Percentiles rank a stretch among this genome's conserved stretches.
phyloP scores from a whole-genome alignment of 2,329 filamentous ascomycete species.

The Botrytis aclada region DNA sequence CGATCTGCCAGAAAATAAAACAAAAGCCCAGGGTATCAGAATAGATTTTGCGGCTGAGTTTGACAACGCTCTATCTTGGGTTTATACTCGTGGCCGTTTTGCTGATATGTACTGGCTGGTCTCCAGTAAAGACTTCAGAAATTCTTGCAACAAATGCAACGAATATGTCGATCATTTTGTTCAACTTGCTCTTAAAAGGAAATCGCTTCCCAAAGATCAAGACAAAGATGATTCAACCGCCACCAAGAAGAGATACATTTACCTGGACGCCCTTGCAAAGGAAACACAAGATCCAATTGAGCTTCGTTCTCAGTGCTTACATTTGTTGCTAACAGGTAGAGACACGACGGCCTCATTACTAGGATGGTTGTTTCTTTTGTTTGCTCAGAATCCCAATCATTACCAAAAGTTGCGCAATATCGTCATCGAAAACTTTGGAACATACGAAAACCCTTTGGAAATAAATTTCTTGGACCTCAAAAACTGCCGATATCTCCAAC shows the following conservation, averaged over 20 bases:
- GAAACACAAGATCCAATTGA: constrained; percentile 45
- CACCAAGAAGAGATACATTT: constrained; percentile 41
- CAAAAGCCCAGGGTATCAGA: too few relatives aligned
- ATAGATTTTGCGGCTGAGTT: constrained; percentile 2
- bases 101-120: constrained; percentile 27
- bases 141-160: constrained; percentile 35
- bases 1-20: background rate
- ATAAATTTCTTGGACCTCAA: constrained; percentile 49
- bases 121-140: constrained; percentile 37
- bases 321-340: constrained; percentile 41
- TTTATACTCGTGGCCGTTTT: background rate
- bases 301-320: constrained; percentile 44
- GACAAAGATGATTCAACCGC: constrained; percentile 41
- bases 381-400: constrained; percentile 32
- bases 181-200: constrained; percentile 31
- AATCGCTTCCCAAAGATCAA: constrained; percentile 28
- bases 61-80: background rate
- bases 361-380: constrained; percentile 34
- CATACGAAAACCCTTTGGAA: constrained; percentile 43
- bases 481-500: constrained; percentile 52
- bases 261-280: constrained; percentile 47
- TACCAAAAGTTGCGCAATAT: constrained; percentile 33
- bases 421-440: constrained; percentile 28
- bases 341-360: constrained; percentile 44
- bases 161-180: constrained; percentile 46